phyloP scores from a whole-genome alignment of 805 yeast genomes.

The Sugiyamaella boreocaroliniensis region DNA sequence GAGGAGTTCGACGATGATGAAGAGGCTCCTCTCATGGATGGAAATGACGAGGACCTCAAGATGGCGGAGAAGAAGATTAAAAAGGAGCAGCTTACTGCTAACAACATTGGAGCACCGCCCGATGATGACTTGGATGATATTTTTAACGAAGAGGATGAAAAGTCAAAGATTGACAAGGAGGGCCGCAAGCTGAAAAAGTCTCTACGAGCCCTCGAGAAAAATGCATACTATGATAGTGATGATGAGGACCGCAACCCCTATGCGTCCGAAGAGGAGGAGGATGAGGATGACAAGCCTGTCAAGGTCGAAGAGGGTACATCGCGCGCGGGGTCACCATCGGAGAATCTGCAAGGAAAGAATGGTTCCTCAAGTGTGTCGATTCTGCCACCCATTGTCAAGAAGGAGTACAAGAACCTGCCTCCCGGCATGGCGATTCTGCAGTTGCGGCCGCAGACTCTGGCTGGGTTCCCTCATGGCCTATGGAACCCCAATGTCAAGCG shows the following conservation, averaged over 20 bases:
- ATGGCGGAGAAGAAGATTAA: conserved; percentile 58
- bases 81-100: conserved; percentile 48
- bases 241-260: conserved; percentile 80
- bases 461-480: conserved; percentile 67
- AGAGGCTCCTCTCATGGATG: conserved; percentile 96
- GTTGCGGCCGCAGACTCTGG: conserved; percentile 54
- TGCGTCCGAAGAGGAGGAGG: conserved; percentile 50
- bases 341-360: not conserved
- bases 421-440: conserved; percentile 55
- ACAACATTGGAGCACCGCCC: conserved; percentile 54
- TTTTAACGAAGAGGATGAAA: conserved; percentile 60
- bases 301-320: conserved; percentile 14
- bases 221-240: conserved; percentile 79
- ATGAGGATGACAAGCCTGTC: conserved; percentile 14
- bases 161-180: conserved; percentile 79
- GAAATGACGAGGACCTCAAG: conserved; percentile 89
- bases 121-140: conserved; percentile 34
- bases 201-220: conserved; percentile 75
- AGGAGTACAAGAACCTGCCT: conserved; percentile 38
- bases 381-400: conserved; percentile 21
- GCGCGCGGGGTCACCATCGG: not conserved
- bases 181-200: conserved; percentile 83
- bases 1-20: conserved; percentile 98
- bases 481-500: conserved; percentile 67
- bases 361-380: not conserved